Conservation (phyloP, 148 eudicot genomes). For the Agrostemma githago region DNA sequence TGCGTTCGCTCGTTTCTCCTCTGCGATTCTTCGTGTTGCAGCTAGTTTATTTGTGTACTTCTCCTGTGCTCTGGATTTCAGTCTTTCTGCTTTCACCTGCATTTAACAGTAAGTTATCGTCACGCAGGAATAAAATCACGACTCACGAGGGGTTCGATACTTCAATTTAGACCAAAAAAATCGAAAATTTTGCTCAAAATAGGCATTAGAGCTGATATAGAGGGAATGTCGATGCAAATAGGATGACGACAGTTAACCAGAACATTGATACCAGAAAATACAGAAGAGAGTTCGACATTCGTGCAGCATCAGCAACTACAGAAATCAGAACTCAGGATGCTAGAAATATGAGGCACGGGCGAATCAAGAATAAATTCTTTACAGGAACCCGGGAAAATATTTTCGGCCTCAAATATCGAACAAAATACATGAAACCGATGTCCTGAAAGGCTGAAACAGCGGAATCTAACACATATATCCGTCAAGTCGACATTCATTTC, state of each 20-base stretch:
- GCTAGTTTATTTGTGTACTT: constrained; percentile 71
- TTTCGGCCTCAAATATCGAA: no score
- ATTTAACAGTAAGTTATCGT: neutral
- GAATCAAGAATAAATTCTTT: no score
- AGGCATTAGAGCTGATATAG: no score
- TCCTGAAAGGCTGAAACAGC: no score
- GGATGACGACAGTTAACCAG: neutral
- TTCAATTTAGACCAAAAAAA: no score
- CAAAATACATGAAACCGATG: no score
- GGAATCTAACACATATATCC: no score
- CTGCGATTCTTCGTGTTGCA: constrained; percentile 74
- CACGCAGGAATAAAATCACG: no score
- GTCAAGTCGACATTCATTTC: no score
- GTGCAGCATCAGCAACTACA: neutral
- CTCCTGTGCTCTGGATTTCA: constrained; percentile 88
- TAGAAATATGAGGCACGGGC: neutral
- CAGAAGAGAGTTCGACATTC: neutral
- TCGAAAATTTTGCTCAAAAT: no score
- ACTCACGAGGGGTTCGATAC: no score
- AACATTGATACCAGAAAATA: neutral
- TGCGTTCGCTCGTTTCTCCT: constrained; percentile 84
- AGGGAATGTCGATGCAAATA: neutral
- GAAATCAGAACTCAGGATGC: neutral
- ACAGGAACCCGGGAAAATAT: no score
- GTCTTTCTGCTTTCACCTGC: constrained; percentile 78